Percentiles rank a stretch among this genome's conserved stretches.
Conservation (phyloP, 2,329 filamentous ascomycete genomes). For the Trichoderma sp. region DNA sequence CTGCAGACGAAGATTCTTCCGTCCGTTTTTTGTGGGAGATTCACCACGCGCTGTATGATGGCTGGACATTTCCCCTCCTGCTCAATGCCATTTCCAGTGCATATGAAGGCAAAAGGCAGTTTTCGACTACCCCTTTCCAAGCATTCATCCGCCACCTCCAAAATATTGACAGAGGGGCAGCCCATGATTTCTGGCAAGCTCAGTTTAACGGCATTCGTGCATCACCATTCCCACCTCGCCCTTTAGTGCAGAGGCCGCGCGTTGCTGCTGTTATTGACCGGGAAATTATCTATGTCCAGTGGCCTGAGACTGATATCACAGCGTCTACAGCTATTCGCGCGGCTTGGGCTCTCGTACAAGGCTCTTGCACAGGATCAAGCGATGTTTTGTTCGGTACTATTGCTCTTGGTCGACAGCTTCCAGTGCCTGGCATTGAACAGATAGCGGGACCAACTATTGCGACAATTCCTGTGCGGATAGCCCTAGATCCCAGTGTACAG, state of each 20-base stretch:
- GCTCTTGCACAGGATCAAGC: not conserved
- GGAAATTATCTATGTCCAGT: not conserved
- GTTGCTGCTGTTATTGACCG: not conserved
- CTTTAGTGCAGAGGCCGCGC: not conserved
- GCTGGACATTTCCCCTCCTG: not conserved
- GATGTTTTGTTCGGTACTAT: not conserved
- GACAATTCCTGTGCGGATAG: not conserved
- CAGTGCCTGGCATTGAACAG: not conserved
- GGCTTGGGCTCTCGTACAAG: not conserved
- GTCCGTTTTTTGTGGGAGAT: not conserved
- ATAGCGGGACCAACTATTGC: not conserved
- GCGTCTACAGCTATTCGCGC: not conserved
- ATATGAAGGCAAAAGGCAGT: not conserved
- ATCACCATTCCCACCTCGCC: not conserved
- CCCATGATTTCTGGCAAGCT: not conserved
- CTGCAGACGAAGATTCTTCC: not conserved
- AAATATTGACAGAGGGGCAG: not conserved
- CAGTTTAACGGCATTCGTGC: not conserved
- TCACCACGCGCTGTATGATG: not conserved
- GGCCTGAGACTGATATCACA: not conserved
- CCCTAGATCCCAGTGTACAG: not conserved
- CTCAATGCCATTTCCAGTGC: conserved; percentile 33
- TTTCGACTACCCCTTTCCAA: not conserved
- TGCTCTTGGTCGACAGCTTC: not conserved
- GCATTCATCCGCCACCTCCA: not conserved